Evolutionary conservation across 768 basidiomycete genomes (phyloP), one percentile per base, ranked within the genome.

Genomic region (Rhodotorula graminis): DNA sequence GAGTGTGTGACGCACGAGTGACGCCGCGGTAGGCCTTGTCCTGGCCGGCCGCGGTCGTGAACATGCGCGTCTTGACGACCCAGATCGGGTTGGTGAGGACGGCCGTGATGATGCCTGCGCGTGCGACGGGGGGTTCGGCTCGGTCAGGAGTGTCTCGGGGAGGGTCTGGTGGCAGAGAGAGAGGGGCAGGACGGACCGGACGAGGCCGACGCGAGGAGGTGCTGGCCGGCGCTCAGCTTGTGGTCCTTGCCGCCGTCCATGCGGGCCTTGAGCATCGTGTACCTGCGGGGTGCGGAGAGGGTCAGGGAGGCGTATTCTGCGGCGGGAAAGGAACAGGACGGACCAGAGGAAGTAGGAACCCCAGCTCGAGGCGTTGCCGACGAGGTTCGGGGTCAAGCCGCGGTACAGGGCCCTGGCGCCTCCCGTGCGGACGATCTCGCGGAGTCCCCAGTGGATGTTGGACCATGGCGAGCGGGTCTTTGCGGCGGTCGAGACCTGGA

Each of bases 61-160:
- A 99, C 88, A 97, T 93, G 71, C 96, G 88, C 16, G 96, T 94
- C 83, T 95, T 91, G 67, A 98, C 90, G 23, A 98, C 90, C 95
- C 95, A 98, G 77, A 97, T 87, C 0, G 95, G 96, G 81, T 99
- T 98, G 14, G 95, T 99, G 80, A 96, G 85, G 78, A 98, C 83
- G 1, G 96, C 93, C 8, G 94, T 96, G 27, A 88, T 88, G 21
- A 94, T 91, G 83, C 95, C 95, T 98, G 77, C 27, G 5, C 55
- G 52, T 68, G 74, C n/a, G n/a, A n/a, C n/a, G 19, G 14, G 5
- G 44, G 7, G 44, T 0, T 27, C 16, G n/a, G 37, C 37, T 27
- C 18, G 3, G 65, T 37, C 46, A 58, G 61, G 68, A 67, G 29
- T 55, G 57, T 63, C 57, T 53, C 37, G 37, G 53, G 64, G 65